Conservation (phyloP, 2,329 filamentous ascomycete species). For the Phyllosticta paracitricarpa region DNA sequence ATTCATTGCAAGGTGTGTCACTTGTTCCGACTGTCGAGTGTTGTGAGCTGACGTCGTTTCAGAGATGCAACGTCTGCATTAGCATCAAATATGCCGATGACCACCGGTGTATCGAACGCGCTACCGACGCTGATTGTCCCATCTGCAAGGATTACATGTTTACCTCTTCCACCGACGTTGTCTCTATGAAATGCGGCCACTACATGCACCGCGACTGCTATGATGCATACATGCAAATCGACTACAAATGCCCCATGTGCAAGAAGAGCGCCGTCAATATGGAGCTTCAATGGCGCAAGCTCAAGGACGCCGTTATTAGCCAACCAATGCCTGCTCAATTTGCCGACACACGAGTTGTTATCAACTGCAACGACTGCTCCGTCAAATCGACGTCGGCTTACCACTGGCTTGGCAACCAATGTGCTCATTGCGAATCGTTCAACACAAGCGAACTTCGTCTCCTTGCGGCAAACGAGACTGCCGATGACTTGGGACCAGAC, state of each 20-base stretch:
- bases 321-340: constrained; percentile 92
- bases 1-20: constrained; percentile 82
- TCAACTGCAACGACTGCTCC: constrained; percentile 92
- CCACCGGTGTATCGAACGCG: constrained; percentile 89
- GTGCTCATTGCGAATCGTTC: constrained; percentile 49
- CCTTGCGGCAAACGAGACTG: constrained; percentile 29
- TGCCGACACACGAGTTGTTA: constrained; percentile 64
- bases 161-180: constrained; percentile 75
- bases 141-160: constrained; percentile 98
- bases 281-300: constrained; percentile 85
- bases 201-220: constrained; percentile 91
- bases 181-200: constrained; percentile 92
- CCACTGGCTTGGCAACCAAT: constrained; percentile 93
- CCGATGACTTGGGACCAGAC: constrained; percentile 13
- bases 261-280: constrained; percentile 96
- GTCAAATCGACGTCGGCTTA: constrained; percentile 78
- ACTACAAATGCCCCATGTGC: constrained; percentile 95
- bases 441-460: constrained; percentile 41
- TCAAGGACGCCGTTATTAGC: constrained; percentile 74
- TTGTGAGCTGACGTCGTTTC: constrained; percentile 17
- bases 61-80: constrained; percentile 78
- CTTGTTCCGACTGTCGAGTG: not conserved
- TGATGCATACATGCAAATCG: constrained; percentile 73
- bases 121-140: constrained; percentile 90
- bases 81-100: constrained; percentile 74